Conservation (phyloP, 108 stramenopile species). For the Conticribra guillardii region DNA sequence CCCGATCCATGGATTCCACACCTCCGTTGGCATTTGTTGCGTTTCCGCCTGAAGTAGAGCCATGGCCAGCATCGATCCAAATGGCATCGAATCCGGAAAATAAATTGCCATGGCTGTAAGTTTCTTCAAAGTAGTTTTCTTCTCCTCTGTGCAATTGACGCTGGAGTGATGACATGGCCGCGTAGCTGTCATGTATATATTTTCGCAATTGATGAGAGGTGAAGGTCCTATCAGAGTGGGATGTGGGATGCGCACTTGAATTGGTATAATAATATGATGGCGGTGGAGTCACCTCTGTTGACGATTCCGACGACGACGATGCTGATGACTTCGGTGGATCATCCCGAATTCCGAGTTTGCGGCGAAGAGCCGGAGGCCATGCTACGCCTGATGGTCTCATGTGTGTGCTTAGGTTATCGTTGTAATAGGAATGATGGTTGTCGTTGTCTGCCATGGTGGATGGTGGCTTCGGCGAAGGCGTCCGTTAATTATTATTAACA, state of each 20-base stretch:
- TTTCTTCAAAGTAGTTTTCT: constrained; percentile 81
- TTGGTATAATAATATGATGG: neutral
- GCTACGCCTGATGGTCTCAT: constrained; percentile 5
- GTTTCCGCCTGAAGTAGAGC: neutral
- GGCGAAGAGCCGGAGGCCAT: constrained; percentile 39
- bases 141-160: constrained; percentile 75
- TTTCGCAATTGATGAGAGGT: constrained; percentile 22
- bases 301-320: constrained; percentile 10
- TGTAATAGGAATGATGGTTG: neutral
- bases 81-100: constrained; percentile 69
- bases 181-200: constrained; percentile 35
- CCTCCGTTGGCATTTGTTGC: constrained; percentile 2
- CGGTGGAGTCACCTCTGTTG: neutral
- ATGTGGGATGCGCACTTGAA: neutral
- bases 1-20: neutral
- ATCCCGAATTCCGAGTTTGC: constrained; percentile 23
- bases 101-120: constrained; percentile 58
- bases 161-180: constrained; percentile 64
- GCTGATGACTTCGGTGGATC: neutral
- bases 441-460: neutral
- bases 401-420: too few species aligned
- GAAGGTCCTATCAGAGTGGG: constrained; percentile 5
- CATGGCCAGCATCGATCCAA: constrained; percentile 52
- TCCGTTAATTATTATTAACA: too few species aligned
- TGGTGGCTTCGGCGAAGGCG: too few species aligned